Evolutionary conservation across 352 stramenopile genomes (phyloP), one percentile per base, ranked within the genome.

Genomic region (Globisporangium emineosum): DNA sequence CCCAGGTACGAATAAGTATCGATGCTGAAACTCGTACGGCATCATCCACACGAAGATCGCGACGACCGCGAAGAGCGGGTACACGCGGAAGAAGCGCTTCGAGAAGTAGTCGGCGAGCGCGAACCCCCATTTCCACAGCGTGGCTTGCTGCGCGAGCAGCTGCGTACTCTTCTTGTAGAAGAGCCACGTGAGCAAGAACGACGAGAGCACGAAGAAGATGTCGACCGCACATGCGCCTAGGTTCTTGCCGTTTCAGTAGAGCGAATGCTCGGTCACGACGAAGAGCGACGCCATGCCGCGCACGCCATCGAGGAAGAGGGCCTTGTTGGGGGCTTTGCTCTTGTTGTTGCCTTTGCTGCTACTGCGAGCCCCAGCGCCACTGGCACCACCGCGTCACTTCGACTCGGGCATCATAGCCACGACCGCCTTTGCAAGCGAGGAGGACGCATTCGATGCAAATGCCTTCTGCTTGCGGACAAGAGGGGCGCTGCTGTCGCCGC

Each of bases 81-180:
- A 87, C 5, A 86, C 78, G 32, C 76, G 75, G 13, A 87, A 75
- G 51, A 87, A 79, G 0, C 76, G 78, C 52, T 83, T 83, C 27
- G 57, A 65, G 45, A 79, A 75, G 57, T 87, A 84, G 66, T 85
- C 76, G n/a, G 43, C n/a, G 23, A 79, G 43, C n/a, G 40, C 29
- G 49, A 45, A 65, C 6, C 2, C 19, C 63, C 63, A 69, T 13
- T 65, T 68, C n/a, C 56, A 47, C 0, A 33, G 15, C 25, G 53
- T 61, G 3, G 61, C 61, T 8, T 45, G 37, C 42, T 75, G 55
- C 10, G n/a, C 32, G 5, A 71, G 4, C 8, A 74, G 54, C 43
- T 62, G 57, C 40, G 23, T 35, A 56, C 60, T 51, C 43, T 75
- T 72, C 37, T 59, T 63, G 42, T 60, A 23, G 15, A 72, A 56